A percentile compares a stretch with the other conserved stretches of the same genome.
phyloP scores from a whole-genome alignment of 2,329 filamentous ascomycete genomes.

The Exophiala spinifera region DNA sequence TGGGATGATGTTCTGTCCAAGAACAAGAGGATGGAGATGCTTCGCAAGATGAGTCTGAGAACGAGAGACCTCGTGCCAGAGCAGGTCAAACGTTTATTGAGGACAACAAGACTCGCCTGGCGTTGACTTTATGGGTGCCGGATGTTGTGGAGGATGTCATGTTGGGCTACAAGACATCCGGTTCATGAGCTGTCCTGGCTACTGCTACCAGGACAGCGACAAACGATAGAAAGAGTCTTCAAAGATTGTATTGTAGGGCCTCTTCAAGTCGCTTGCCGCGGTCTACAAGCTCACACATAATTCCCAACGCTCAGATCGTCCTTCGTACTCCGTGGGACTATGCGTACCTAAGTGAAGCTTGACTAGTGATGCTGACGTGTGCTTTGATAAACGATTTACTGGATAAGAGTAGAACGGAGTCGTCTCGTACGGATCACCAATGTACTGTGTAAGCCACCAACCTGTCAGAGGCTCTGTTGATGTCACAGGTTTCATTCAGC shows the following conservation, averaged over 20 bases:
- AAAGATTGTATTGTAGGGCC: too few species aligned
- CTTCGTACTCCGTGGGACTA: too few species aligned
- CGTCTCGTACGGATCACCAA: neutral
- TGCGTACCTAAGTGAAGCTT: too few species aligned
- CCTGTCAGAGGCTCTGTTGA: neutral
- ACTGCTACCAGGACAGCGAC: conserved; percentile 20
- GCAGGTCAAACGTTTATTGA: conserved; percentile 24
- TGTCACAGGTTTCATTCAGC: too few species aligned
- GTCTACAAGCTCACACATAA: too few species aligned
- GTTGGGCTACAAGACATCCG: too few species aligned
- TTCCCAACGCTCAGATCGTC: too few species aligned
- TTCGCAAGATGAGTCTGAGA: conserved; percentile 20
- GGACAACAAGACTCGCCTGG: conserved; percentile 22
- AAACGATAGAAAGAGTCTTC: neutral
- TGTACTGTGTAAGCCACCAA: neutral
- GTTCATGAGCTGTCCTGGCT: conserved; percentile 13
- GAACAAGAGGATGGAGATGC: conserved; percentile 19
- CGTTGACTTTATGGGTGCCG: conserved; percentile 9
- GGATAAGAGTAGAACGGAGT: neutral
- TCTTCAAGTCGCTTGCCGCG: too few species aligned
- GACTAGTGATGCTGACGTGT: too few species aligned
- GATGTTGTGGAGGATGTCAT: too few species aligned
- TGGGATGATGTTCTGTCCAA: conserved; percentile 27
- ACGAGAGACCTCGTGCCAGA: conserved; percentile 24
- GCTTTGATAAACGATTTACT: too few species aligned